Conservation (phyloP, 148 eudicot species). For the Salicornia ramosissima region DNA sequence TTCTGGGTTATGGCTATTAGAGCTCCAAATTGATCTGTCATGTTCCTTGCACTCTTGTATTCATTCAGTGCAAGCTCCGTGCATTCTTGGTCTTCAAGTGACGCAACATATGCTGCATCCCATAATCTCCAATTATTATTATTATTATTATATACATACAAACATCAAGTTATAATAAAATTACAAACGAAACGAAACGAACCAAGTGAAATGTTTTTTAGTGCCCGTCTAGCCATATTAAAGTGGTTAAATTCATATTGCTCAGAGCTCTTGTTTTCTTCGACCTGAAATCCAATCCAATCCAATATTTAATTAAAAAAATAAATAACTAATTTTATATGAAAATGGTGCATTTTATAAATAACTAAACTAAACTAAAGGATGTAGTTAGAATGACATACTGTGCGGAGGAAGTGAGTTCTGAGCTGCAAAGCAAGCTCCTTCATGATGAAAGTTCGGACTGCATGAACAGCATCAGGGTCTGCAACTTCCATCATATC, state of each 20-base stretch:
- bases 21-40: conserved; percentile 94
- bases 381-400: conserved; percentile 27
- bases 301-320: background rate
- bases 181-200: no score
- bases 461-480: conserved; percentile 97
- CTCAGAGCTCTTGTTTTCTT: conserved; percentile 73
- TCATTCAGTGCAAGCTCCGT: conserved; percentile 75
- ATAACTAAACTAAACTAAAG: background rate
- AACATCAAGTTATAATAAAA: conserved; percentile 3
- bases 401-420: conserved; percentile 56
- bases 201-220: conserved; percentile 81
- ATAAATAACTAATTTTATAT: background rate
- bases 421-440: conserved; percentile 81
- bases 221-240: conserved; percentile 81
- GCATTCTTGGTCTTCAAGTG: conserved; percentile 59
- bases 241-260: conserved; percentile 62
- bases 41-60: conserved; percentile 79
- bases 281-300: conserved; percentile 45
- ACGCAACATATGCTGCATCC: conserved; percentile 79
- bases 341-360: background rate
- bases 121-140: conserved; percentile 4
- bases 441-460: conserved; percentile 70
- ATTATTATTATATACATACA: conserved; percentile 2
- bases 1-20: conserved; percentile 77
- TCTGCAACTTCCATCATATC: conserved; percentile 97